Percentiles rank a stretch among this genome's conserved stretches.
phyloP scores from a whole-genome alignment of 306 rosid genomes.

The Spatholobus suberectus region DNA sequence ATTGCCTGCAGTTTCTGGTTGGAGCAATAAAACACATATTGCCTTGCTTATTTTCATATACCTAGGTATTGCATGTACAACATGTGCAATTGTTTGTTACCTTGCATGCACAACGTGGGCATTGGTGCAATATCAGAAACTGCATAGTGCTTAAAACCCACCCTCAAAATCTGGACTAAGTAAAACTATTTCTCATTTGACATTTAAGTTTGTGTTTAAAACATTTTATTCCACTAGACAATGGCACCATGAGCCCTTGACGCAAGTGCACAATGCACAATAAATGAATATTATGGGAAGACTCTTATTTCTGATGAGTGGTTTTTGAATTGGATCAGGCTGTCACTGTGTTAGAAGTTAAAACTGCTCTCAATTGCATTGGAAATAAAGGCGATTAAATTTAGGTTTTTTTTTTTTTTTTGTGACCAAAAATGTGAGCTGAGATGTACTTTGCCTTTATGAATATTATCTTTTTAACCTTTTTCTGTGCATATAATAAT shows the following conservation, averaged over 20 bases:
- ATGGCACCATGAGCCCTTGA: not conserved
- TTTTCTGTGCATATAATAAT: not conserved
- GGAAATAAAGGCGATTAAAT: not conserved
- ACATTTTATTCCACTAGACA: not conserved
- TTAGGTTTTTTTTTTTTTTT: not conserved
- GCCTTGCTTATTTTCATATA: not conserved
- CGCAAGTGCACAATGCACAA: not conserved
- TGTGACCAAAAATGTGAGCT: not conserved
- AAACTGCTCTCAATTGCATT: constrained; percentile 5
- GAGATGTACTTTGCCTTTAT: constrained; percentile 14
- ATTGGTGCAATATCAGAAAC: not conserved
- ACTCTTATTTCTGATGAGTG: not conserved
- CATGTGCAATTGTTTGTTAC: not conserved
- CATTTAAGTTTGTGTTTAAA: not conserved
- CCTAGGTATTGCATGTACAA: not conserved
- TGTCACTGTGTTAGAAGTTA: not conserved
- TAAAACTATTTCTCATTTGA: constrained; percentile 5
- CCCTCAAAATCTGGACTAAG: not conserved
- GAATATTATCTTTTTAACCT: constrained; percentile 3
- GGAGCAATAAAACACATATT: not conserved
- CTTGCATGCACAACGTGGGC: not conserved
- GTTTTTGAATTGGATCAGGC: not conserved
- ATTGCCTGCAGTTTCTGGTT: not conserved
- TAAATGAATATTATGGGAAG: constrained; percentile 18
- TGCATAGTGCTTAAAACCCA: not conserved